Conservation (phyloP, 2,329 filamentous ascomycete genomes). For the Akanthomyces dipterigenus region DNA sequence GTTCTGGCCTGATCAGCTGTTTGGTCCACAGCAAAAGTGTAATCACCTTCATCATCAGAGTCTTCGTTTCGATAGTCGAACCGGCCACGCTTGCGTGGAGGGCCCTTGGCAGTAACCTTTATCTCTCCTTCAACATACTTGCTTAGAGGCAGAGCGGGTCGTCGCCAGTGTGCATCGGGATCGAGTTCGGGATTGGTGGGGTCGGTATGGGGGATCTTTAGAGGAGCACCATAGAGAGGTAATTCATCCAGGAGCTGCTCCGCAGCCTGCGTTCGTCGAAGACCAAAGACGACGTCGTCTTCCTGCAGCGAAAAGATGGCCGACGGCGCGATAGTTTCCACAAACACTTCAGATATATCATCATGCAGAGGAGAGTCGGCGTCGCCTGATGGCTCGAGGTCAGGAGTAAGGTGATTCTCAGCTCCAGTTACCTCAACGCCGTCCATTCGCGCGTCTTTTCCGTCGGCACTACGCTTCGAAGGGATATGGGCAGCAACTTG, state of each 20-base stretch:
- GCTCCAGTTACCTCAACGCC: slow-evolving; percentile 26
- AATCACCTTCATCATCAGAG: slow-evolving; percentile 50
- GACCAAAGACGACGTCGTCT: slow-evolving; percentile 73
- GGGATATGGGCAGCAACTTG: slow-evolving; percentile 57
- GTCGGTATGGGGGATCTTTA: slow-evolving; percentile 52
- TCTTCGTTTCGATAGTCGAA: slow-evolving; percentile 74
- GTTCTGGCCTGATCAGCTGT: slow-evolving; percentile 41
- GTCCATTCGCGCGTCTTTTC: slow-evolving; percentile 27
- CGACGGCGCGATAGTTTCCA: slow-evolving; percentile 58
- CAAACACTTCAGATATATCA: slow-evolving; percentile 32
- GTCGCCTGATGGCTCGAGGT: slow-evolving; percentile 58
- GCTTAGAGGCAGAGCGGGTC: slow-evolving; percentile 73
- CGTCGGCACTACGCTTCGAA: slow-evolving; percentile 26
- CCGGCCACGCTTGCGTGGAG: slow-evolving; percentile 70
- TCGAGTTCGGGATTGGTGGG: slow-evolving; percentile 51
- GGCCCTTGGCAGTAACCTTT: slow-evolving; percentile 57
- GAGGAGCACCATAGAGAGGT: slow-evolving; percentile 66
- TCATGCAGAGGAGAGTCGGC: slow-evolving; percentile 47
- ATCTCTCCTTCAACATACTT: slow-evolving; percentile 82
- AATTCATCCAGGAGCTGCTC: slow-evolving; percentile 75
- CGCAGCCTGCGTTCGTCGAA: slow-evolving; percentile 66
- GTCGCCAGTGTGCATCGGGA: slow-evolving; percentile 66
- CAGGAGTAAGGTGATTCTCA: slow-evolving; percentile 54
- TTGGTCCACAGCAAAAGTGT: slow-evolving; percentile 51
- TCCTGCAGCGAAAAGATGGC: slow-evolving; percentile 77